Conservation (phyloP, 108 stramenopile species). For the Fistulifera solaris region DNA sequence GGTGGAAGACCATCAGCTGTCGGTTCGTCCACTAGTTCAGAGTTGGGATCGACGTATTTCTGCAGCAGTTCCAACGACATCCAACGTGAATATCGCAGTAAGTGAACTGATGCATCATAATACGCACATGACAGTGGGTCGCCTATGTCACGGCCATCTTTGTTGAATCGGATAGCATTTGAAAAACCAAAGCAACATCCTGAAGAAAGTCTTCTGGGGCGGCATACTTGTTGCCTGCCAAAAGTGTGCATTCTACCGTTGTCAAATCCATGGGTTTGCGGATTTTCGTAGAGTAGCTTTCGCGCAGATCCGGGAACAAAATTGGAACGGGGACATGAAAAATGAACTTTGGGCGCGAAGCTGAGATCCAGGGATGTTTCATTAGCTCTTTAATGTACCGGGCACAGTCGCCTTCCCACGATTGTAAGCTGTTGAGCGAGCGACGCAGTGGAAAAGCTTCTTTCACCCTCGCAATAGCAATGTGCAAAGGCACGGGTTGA, state of each 20-base stretch:
- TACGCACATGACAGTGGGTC: conserved; percentile 80
- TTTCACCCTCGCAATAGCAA: conserved; percentile 76
- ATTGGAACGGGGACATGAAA: conserved; percentile 79
- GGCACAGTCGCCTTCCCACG: conserved; percentile 68
- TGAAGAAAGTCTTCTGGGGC: conserved; percentile 64
- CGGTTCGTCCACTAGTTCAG: conserved; percentile 26
- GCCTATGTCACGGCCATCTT: conserved; percentile 69
- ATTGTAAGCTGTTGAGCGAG: conserved; percentile 47
- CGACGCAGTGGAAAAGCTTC: conserved; percentile 68
- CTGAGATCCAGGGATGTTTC: conserved; percentile 73
- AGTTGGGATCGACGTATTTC: conserved; percentile 35
- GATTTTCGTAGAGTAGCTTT: conserved; percentile 57
- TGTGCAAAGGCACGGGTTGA: conserved; percentile 73
- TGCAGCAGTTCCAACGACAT: conserved; percentile 63
- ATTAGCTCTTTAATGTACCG: conserved; percentile 37
- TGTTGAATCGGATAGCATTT: conserved; percentile 77
- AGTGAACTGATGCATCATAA: conserved; percentile 77
- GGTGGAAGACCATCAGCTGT: conserved; percentile 28
- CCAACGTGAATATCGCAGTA: conserved; percentile 76
- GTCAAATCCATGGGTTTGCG: conserved; percentile 83
- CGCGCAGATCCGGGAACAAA: conserved; percentile 63
- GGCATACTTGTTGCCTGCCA: conserved; percentile 45
- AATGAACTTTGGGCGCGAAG: conserved; percentile 55
- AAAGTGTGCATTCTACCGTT: conserved; percentile 71
- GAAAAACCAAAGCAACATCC: conserved; percentile 70